Conservation (phyloP, 2,329 filamentous ascomycete species). For the Hymenoscyphus linearis region DNA sequence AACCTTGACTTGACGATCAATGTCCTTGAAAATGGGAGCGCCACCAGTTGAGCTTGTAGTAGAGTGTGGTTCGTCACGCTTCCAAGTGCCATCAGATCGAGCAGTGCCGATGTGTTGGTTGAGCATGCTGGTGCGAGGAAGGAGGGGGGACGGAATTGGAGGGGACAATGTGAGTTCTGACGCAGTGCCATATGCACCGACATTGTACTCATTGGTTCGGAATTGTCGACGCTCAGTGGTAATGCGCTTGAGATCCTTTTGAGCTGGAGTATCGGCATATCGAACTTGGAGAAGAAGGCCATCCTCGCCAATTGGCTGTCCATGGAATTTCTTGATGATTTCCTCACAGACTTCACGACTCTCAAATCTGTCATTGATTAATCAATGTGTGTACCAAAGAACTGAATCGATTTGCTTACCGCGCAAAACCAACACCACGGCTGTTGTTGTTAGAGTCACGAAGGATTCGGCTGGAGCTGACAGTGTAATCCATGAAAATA, state of each 20-base stretch:
- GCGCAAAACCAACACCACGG: slow-evolving; percentile 94
- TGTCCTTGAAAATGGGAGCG: slow-evolving; percentile 29
- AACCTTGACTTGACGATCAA: slow-evolving; percentile 28
- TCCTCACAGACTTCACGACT: slow-evolving; percentile 83
- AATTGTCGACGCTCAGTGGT: slow-evolving; percentile 94
- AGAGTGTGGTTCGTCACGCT: slow-evolving; percentile 21
- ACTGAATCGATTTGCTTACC: slow-evolving; percentile 50
- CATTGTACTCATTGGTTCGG: slow-evolving; percentile 91
- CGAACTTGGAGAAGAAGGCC: slow-evolving; percentile 85
- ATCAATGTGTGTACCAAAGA: slow-evolving; percentile 1
- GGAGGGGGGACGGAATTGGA: slow-evolving; percentile 34
- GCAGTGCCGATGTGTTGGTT: slow-evolving; percentile 28
- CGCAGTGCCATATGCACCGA: slow-evolving; percentile 58
- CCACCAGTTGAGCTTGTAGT: slow-evolving; percentile 18
- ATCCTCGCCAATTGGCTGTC: slow-evolving; percentile 69
- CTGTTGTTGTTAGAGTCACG: slow-evolving; percentile 88
- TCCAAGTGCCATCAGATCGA: slow-evolving; percentile 30
- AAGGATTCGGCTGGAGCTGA: slow-evolving; percentile 91
- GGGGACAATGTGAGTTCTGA: slow-evolving; percentile 46
- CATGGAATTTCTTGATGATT: slow-evolving; percentile 82
- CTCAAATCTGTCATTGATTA: slow-evolving; percentile 64
- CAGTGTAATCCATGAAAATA: slow-evolving; percentile 74
- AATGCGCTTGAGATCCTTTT: slow-evolving; percentile 93
- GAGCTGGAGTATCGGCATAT: slow-evolving; percentile 92
- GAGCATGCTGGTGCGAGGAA: slow-evolving; percentile 30